These are phyloP conservation scores for Ophiostoma sp. DNA, from an alignment of 2,329 filamentous ascomycete genomes.

Conservation along the genomic window DNA sequence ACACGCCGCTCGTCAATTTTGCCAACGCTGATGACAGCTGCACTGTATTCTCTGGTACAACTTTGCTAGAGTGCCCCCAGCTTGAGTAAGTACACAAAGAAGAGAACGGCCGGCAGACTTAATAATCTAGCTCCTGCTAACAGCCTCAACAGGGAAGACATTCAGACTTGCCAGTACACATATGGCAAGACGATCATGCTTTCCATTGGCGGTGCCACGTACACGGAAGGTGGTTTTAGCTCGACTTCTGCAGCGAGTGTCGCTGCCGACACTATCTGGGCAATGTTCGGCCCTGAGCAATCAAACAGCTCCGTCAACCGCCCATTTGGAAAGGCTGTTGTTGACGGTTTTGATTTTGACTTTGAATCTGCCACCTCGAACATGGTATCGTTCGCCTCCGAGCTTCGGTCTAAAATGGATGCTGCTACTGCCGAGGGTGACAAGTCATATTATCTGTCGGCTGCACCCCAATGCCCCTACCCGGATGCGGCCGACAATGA, in stretches of 20 bases:
- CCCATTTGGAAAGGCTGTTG: constrained; percentile 59
- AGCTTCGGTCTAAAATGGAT: constrained; percentile 53
- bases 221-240: constrained; percentile 61
- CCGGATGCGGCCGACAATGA: constrained; percentile 56
- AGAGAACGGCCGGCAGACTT: background rate
- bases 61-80: constrained; percentile 56
- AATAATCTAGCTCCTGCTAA: background rate
- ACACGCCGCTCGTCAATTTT: constrained; percentile 55
- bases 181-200: constrained; percentile 66
- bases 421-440: constrained; percentile 41
- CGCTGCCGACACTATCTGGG: constrained; percentile 61
- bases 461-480: constrained; percentile 63
- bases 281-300: constrained; percentile 59
- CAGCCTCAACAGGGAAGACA: constrained; percentile 39
- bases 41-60: constrained; percentile 51
- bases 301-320: constrained; percentile 45
- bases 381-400: constrained; percentile 55
- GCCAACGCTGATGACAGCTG: constrained; percentile 59
- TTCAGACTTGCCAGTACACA: constrained; percentile 53
- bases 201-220: constrained; percentile 65
- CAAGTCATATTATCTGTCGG: constrained; percentile 55
- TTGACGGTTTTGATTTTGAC: constrained; percentile 75
- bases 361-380: constrained; percentile 58
- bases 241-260: constrained; percentile 46
- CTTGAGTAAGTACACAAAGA: constrained; percentile 50